Evolutionary conservation across 352 stramenopile species (phyloP).

Genomic region (Pythium graminicola): DNA sequence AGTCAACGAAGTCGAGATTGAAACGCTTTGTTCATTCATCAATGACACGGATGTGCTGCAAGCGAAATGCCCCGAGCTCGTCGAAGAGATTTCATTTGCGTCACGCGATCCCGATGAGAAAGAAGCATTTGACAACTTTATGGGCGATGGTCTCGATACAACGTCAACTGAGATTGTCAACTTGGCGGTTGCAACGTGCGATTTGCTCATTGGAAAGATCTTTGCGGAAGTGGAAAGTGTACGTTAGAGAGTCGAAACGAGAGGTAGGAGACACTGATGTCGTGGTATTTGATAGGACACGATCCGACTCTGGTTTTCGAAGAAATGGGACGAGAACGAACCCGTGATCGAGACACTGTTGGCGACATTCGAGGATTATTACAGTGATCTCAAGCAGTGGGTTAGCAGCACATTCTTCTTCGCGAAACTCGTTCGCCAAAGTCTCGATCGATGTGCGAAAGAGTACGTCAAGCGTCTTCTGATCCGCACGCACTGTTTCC

Average conservation of each 20-base stretch:
- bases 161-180: slow-evolving; percentile 78
- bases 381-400: slow-evolving; percentile 59
- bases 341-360: slow-evolving; percentile 68
- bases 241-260: not conserved
- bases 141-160: slow-evolving; percentile 66
- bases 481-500: slow-evolving; percentile 52
- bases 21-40: slow-evolving; percentile 82
- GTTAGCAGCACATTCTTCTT: slow-evolving; percentile 83
- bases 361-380: slow-evolving; percentile 77
- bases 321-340: slow-evolving; percentile 77
- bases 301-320: slow-evolving; percentile 66
- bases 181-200: slow-evolving; percentile 55
- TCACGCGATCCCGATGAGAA: slow-evolving; percentile 67
- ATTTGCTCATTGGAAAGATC: slow-evolving; percentile 68
- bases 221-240: slow-evolving; percentile 77
- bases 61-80: slow-evolving; percentile 75
- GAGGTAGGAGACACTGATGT: not conserved
- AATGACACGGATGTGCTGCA: slow-evolving; percentile 80
- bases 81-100: slow-evolving; percentile 79
- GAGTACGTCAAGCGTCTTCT: slow-evolving; percentile 62
- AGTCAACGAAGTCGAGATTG: slow-evolving; percentile 45
- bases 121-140: slow-evolving; percentile 65
- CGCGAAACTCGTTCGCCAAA: slow-evolving; percentile 65
- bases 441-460: slow-evolving; percentile 55
- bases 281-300: slow-evolving; percentile 36